These are phyloP conservation scores for Silene uniflora DNA, from an alignment of 148 eudicot genomes.

Conservation along the genomic window DNA sequence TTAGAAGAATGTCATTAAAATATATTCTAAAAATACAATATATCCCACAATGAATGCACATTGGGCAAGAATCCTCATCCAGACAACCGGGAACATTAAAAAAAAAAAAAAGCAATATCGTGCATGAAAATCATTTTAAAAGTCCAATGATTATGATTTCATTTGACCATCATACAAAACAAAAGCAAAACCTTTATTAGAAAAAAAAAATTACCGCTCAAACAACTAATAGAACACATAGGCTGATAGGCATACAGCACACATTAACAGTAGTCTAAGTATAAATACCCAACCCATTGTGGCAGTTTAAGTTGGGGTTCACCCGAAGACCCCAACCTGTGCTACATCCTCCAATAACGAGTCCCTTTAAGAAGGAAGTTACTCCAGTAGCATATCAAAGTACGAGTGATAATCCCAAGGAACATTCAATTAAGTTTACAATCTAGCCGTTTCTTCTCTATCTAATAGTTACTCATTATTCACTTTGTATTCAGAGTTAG, in stretches of 20 bases:
- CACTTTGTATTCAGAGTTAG: too few species aligned
- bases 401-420: background rate
- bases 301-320: background rate
- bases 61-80: background rate
- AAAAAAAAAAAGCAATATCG: background rate
- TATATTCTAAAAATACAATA: background rate
- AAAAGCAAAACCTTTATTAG: background rate
- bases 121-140: background rate
- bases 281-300: background rate
- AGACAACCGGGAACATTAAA: background rate
- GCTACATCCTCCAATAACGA: too few species aligned
- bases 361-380: background rate
- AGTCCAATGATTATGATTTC: background rate
- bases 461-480: background rate
- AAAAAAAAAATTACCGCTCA: background rate
- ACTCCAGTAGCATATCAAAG: background rate
- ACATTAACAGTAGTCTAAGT: too few species aligned
- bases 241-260: too few species aligned
- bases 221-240: too few species aligned
- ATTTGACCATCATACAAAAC: background rate
- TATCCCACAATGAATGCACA: background rate
- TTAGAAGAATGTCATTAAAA: background rate
- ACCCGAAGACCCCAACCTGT: too few species aligned
- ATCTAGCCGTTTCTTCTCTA: background rate
- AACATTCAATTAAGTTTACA: background rate